Percentiles rank a stretch among this genome's conserved stretches.
phyloP scores from a whole-genome alignment of 495 filamentous ascomycete species.

The Penicillium diatomitis region DNA sequence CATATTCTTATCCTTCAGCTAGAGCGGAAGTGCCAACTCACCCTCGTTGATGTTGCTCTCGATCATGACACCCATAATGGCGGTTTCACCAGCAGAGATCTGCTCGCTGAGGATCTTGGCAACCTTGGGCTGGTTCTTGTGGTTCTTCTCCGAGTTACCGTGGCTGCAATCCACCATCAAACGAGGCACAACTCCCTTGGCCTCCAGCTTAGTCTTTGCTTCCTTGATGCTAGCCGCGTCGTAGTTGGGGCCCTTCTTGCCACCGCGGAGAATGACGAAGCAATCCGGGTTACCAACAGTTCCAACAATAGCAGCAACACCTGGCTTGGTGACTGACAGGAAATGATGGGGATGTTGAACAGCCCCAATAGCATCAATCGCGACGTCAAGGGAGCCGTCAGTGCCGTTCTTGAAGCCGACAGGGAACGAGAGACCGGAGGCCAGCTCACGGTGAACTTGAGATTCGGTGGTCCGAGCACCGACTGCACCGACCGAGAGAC shows the following conservation, averaged over 20 bases:
- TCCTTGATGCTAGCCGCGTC: constrained; percentile 73
- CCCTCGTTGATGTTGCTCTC: constrained; percentile 96
- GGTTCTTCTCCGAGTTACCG: constrained; percentile 91
- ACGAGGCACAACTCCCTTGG: constrained; percentile 57
- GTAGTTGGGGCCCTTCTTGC: constrained; percentile 90
- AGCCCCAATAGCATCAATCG: constrained; percentile 93
- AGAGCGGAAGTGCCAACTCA: constrained; percentile 17
- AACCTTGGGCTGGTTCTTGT: constrained; percentile 96
- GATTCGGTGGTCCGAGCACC: constrained; percentile 93
- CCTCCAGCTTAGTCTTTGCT: constrained; percentile 59
- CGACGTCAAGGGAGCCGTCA: constrained; percentile 80
- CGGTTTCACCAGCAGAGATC: constrained; percentile 70
- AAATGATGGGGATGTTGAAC: constrained; percentile 94
- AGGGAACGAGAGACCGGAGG: constrained; percentile 89
- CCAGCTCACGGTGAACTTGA: constrained; percentile 90
- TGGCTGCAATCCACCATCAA: constrained; percentile 99
- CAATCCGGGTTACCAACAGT: constrained; percentile 96
- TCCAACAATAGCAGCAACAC: constrained; percentile 90
- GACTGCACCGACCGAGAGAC: constrained; percentile 84
- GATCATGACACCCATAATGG: constrained; percentile 98
- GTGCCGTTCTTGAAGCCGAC: constrained; percentile 99
- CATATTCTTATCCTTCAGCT: too few relatives aligned
- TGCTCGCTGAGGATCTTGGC: constrained; percentile 75
- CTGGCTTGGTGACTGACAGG: constrained; percentile 95
- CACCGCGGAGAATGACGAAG: constrained; percentile 94